Base-by-base conservation (phyloP, 805 yeast genomes). In the Vanderwaltozyma polyspora region DNA sequence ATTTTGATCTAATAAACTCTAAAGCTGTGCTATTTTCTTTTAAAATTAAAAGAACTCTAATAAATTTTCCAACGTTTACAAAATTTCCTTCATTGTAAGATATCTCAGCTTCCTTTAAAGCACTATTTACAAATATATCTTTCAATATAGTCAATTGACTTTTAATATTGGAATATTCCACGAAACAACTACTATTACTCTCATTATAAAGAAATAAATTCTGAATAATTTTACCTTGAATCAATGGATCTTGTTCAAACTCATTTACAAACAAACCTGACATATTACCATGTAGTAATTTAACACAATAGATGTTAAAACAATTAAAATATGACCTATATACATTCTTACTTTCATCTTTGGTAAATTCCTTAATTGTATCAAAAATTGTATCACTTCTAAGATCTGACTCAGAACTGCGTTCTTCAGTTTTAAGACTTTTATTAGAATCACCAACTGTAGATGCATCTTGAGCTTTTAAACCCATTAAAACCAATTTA, bases 91-190 rank as follows among this genome's bases (percentile, higher is more conserved):
- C 48, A 29, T 68, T 72, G 39, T 68, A 67, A 40, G 69, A 76
- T 21, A 66, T 55, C 33, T 80, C 87, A 38, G 82, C 65, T 49
- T 84, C 93, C 30, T 74, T 57, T 12, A 83, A 52, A 6, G 80
- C 66, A 0, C 91, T 82, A 49, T 70, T 79, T 27, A 79, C 78
- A 49, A 84, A 82, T 14, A 82, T 62, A 46, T 79, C 89, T 33
- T 46, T 48, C 8, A 55, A 31, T 21, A 53, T 43, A 12, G 40
- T 43, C 11, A 46, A 35, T 25, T 50, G 46, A n/a, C 44, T 46
- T 13, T 41, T 33, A 4, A 46, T 42, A 26, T 42, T 41, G 8
- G 30, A 38, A 32, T 31, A 52, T 17, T 41, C 42, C 3, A 41
- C 36, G 19, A 15, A 25, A 36, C 48, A 55, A 26, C 42, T 45